A percentile compares a stretch with the other conserved stretches of the same genome.
Conservation (phyloP, 208 protist genomes). For the Acanthamoeba healyi region DNA sequence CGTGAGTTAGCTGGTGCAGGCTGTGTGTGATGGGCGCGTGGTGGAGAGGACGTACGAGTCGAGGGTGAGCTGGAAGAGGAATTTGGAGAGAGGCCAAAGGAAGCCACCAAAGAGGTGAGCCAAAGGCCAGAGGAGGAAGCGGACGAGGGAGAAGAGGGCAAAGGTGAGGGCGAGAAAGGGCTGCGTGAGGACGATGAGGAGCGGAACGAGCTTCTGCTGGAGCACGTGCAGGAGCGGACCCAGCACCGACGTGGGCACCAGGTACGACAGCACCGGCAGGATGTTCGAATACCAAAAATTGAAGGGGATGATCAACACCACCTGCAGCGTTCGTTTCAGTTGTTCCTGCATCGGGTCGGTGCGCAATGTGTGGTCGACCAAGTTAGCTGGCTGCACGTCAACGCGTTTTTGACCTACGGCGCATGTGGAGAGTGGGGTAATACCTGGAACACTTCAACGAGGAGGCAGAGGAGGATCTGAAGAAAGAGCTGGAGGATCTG, state of each 20-base stretch:
- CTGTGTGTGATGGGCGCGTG: not conserved
- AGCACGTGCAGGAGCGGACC: conserved; percentile 32
- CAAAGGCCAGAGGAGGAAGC: conserved; percentile 13
- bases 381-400: too few relatives aligned
- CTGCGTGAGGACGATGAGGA: conserved; percentile 38
- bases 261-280: conserved; percentile 51
- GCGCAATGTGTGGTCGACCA: not conserved
- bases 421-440: too few relatives aligned
- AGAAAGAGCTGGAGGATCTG: conserved; percentile 59
- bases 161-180: conserved; percentile 10
- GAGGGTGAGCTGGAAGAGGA: conserved; percentile 29
- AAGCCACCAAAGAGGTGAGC: conserved; percentile 11
- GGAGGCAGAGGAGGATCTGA: conserved; percentile 57
- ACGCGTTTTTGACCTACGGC: too few relatives aligned
- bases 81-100: conserved; percentile 56
- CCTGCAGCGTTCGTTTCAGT: conserved; percentile 39
- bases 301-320: conserved; percentile 51
- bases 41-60: conserved; percentile 5
- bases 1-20: not conserved
- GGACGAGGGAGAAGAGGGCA: conserved; percentile 20
- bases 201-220: conserved; percentile 22
- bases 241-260: conserved; percentile 47
- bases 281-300: conserved; percentile 66
- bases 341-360: conserved; percentile 44
- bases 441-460: conserved; percentile 61